Percentiles rank a stretch among this genome's conserved stretches.
Evolutionary conservation across 768 basidiomycete species (phyloP).

Genomic region (Rossbeevera mucosa): DNA sequence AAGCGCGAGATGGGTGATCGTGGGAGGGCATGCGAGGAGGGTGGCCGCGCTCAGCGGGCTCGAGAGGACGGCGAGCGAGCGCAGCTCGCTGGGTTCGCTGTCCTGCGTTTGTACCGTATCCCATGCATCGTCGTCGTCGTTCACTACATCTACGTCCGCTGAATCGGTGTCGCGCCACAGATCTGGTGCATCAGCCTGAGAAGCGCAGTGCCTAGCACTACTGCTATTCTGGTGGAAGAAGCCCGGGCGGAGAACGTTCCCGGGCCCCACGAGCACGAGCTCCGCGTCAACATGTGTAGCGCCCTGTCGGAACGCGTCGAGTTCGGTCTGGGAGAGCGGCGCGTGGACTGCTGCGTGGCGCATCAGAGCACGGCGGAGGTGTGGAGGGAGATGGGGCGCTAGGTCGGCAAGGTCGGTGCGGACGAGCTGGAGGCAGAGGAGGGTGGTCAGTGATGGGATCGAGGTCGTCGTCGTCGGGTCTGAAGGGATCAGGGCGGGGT

Average conservation of each 20-base stretch:
- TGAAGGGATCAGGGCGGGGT: constrained; percentile 3
- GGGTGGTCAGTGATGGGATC: constrained; percentile 48
- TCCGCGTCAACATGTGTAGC: constrained; percentile 59
- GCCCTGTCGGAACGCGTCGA: constrained; percentile 47
- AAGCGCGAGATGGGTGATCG: constrained; percentile 59
- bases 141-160: background rate
- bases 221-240: constrained; percentile 29
- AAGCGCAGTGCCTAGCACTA: no score
- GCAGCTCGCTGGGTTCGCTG: constrained; percentile 36
- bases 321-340: constrained; percentile 48
- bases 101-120: constrained; percentile 31
- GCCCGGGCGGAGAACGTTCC: constrained; percentile 40
- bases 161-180: background rate
- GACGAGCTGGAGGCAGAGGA: constrained; percentile 54
- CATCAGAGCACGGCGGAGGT: constrained; percentile 55
- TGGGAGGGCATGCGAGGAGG: constrained; percentile 54
- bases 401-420: constrained; percentile 44
- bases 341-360: constrained; percentile 53
- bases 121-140: constrained; percentile 30
- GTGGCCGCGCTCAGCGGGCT: constrained; percentile 41
- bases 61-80: constrained; percentile 49
- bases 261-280: constrained; percentile 57
- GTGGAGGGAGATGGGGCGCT: constrained; percentile 49
- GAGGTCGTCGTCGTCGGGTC: background rate
- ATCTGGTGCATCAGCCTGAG: background rate